These are phyloP conservation scores for Solanum chaucha DNA, from an alignment of 257 asterid species.

Conservation along the genomic window DNA sequence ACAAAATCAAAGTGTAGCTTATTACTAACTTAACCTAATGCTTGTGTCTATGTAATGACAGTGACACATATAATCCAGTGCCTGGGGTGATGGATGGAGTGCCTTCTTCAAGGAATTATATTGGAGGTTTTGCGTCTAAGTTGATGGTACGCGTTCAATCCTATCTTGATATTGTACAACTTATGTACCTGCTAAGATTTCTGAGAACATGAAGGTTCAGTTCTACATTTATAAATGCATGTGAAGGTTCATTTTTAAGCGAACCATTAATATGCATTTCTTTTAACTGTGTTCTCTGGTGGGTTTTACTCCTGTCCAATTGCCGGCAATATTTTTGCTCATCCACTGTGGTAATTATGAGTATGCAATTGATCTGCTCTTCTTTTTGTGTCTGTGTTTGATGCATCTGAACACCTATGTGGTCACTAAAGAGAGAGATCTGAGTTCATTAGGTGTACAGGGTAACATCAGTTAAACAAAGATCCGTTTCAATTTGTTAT, in stretches of 20 bases:
- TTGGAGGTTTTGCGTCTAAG: conserved; percentile 85
- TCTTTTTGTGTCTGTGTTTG: background rate
- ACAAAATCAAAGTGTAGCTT: background rate
- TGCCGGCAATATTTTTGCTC: background rate
- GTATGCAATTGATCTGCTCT: background rate
- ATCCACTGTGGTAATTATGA: background rate
- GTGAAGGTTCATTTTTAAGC: background rate
- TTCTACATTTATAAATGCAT: background rate
- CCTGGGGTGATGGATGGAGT: conserved; percentile 97
- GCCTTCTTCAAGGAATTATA: conserved; percentile 80
- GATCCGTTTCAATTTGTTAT: background rate
- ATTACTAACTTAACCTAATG: background rate
- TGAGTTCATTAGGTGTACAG: background rate
- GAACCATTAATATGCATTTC: background rate
- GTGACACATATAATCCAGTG: conserved; percentile 91
- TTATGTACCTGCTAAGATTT: background rate
- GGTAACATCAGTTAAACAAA: background rate
- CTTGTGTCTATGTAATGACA: conserved; percentile 12
- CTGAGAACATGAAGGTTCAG: background rate
- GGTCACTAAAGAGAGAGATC: background rate
- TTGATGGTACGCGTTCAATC: conserved; percentile 51
- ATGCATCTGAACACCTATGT: background rate
- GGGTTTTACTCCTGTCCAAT: background rate
- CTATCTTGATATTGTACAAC: background rate
- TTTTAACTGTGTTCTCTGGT: background rate